Percentiles rank a stretch among this genome's conserved stretches.
These are phyloP conservation scores for Fusarium acutatum DNA, from an alignment of 2,329 filamentous ascomycete species.

Conservation along the genomic window DNA sequence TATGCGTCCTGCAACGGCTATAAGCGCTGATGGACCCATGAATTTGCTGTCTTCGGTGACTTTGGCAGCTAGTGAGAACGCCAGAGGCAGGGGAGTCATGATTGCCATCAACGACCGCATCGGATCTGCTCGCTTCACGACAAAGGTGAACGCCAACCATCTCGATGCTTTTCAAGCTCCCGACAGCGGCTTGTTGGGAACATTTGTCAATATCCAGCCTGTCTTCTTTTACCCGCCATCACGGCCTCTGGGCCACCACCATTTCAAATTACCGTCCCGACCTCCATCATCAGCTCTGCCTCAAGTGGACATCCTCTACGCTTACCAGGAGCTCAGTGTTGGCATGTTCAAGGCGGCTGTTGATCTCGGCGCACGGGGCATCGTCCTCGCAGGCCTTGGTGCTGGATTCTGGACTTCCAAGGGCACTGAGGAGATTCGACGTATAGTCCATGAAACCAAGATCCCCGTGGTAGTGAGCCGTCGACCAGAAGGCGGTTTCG, in stretches of 20 bases:
- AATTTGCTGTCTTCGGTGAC: conserved; percentile 69
- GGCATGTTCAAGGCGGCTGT: conserved; percentile 58
- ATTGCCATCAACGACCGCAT: conserved; percentile 71
- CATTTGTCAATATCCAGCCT: conserved; percentile 65
- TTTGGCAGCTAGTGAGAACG: conserved; percentile 58
- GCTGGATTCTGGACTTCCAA: conserved; percentile 58
- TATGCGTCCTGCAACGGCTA: conserved; percentile 69
- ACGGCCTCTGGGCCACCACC: conserved; percentile 55
- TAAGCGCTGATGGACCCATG: conserved; percentile 69
- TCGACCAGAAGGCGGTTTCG: conserved; percentile 61
- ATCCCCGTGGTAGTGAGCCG: conserved; percentile 61
- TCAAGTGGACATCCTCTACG: conserved; percentile 64
- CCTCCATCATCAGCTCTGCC: conserved; percentile 51
- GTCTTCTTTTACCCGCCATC: conserved; percentile 67
- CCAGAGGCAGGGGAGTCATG: conserved; percentile 63
- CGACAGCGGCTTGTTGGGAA: conserved; percentile 66
- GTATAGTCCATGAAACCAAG: conserved; percentile 54
- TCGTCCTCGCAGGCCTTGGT: conserved; percentile 65
- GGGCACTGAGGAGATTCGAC: conserved; percentile 52
- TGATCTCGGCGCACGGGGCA: conserved; percentile 59
- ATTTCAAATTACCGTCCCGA: conserved; percentile 50
- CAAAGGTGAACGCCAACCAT: conserved; percentile 70
- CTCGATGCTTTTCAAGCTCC: conserved; percentile 68
- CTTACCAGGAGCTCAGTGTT: conserved; percentile 61
- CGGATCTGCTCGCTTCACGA: conserved; percentile 63